phyloP scores from a whole-genome alignment of 495 filamentous ascomycete genomes.

The Terfezia boudieri region DNA sequence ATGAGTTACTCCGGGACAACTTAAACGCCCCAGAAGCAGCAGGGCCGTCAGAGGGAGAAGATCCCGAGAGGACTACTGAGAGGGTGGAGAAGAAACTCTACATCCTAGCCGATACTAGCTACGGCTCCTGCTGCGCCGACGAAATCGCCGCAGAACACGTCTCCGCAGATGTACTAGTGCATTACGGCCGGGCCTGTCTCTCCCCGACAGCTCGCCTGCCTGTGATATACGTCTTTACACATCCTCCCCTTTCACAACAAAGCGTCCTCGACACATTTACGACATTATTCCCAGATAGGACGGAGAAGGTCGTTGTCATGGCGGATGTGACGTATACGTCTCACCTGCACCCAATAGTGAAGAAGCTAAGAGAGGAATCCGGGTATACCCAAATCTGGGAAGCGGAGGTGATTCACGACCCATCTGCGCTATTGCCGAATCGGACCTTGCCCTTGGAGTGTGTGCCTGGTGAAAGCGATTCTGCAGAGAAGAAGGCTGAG shows the following conservation, averaged over 20 bases:
- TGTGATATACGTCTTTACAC: constrained; percentile 81
- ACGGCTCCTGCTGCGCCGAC: constrained; percentile 91
- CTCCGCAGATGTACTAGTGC: constrained; percentile 73
- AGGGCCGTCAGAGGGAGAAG: neutral
- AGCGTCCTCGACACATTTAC: constrained; percentile 39
- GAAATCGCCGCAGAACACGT: constrained; percentile 93
- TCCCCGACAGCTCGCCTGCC: constrained; percentile 75
- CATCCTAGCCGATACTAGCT: constrained; percentile 89
- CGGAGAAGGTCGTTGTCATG: constrained; percentile 51
- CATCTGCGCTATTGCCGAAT: constrained; percentile 68
- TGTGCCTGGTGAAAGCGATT: neutral
- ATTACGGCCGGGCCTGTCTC: constrained; percentile 83
- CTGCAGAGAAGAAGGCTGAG: neutral
- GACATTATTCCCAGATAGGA: constrained; percentile 37
- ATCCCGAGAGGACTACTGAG: constrained; percentile 1
- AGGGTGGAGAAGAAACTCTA: constrained; percentile 35
- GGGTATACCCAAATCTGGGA: constrained; percentile 51
- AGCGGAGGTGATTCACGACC: constrained; percentile 54
- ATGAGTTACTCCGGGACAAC: constrained; percentile 39
- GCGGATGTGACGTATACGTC: constrained; percentile 71
- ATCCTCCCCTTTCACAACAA: constrained; percentile 36
- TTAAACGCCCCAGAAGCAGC: constrained; percentile 23
- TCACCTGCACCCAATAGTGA: constrained; percentile 36
- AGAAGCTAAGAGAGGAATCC: constrained; percentile 24
- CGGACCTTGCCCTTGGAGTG: constrained; percentile 22